These are phyloP conservation scores for Xylaria curta DNA, from an alignment of 495 filamentous ascomycete species.

Conservation along the genomic window DNA sequence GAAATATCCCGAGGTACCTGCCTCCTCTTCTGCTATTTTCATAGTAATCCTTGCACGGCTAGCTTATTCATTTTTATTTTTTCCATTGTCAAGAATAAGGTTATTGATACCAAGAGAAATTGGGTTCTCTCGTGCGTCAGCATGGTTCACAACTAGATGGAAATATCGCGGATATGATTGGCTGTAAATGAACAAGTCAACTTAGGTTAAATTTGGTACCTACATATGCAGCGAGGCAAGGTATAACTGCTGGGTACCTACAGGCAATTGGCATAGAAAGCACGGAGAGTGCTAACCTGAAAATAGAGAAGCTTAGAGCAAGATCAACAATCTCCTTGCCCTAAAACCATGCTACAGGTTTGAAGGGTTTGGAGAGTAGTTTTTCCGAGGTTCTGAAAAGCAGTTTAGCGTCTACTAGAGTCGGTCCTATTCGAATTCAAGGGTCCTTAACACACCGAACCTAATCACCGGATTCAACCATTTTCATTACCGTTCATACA, in stretches of 20 bases:
- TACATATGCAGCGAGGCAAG: background rate
- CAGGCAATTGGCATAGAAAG: background rate
- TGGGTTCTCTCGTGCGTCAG: background rate
- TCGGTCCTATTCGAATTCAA: conserved; percentile 19
- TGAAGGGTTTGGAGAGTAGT: background rate
- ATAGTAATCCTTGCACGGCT: background rate
- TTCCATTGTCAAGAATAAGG: background rate
- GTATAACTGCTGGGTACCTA: background rate
- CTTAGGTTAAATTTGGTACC: background rate
- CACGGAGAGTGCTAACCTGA: background rate
- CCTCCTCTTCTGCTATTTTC: background rate
- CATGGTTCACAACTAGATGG: background rate
- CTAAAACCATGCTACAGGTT: background rate
- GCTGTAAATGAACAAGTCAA: background rate
- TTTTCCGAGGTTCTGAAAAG: background rate
- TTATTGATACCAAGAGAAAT: background rate
- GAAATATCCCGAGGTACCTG: background rate
- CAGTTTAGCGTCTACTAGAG: background rate
- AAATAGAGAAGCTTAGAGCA: background rate
- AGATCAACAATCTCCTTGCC: background rate
- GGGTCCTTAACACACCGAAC: background rate
- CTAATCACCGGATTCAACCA: background rate
- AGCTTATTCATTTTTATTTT: too few relatives aligned
- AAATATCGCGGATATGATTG: background rate
- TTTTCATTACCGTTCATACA: background rate